Percentiles rank a stretch among this genome's conserved stretches.
Conservation (phyloP, 2,329 filamentous ascomycete genomes). For the Penicillium brasilianum region DNA sequence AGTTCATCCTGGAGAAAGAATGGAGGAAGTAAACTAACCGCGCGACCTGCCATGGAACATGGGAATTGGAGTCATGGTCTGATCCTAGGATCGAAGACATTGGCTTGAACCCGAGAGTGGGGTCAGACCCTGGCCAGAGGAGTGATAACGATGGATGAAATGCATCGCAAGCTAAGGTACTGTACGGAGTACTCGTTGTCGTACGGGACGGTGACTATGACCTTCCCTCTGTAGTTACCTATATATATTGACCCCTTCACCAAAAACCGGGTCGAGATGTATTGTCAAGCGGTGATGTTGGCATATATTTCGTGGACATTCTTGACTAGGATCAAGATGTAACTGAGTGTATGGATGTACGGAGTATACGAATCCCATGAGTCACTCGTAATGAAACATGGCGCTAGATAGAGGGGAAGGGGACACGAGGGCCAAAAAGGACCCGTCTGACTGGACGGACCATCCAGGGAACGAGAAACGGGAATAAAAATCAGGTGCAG, state of each 20-base stretch:
- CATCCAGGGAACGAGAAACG: not conserved
- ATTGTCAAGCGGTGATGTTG: not conserved
- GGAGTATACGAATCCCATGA: slow-evolving; percentile 9
- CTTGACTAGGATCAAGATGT: not conserved
- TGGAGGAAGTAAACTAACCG: not conserved
- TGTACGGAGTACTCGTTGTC: not conserved
- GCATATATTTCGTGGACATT: not conserved
- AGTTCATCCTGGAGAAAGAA: not conserved
- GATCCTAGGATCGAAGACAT: slow-evolving; percentile 1
- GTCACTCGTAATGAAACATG: slow-evolving; percentile 5
- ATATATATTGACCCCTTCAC: not conserved
- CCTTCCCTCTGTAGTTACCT: no score
- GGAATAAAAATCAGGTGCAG: not conserved
- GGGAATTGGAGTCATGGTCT: slow-evolving; percentile 1
- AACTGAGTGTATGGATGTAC: not conserved
- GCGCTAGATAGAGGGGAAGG: not conserved
- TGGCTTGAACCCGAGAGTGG: slow-evolving; percentile 3
- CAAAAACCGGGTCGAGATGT: no score
- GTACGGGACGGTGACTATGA: not conserved
- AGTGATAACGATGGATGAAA: not conserved
- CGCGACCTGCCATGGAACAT: not conserved
- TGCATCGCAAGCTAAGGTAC: not conserved
- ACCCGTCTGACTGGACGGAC: not conserved
- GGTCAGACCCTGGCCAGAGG: slow-evolving; percentile 1
- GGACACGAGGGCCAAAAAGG: not conserved